phyloP scores from a whole-genome alignment of 31 red algal genomes.

The Endocladia muricata region DNA sequence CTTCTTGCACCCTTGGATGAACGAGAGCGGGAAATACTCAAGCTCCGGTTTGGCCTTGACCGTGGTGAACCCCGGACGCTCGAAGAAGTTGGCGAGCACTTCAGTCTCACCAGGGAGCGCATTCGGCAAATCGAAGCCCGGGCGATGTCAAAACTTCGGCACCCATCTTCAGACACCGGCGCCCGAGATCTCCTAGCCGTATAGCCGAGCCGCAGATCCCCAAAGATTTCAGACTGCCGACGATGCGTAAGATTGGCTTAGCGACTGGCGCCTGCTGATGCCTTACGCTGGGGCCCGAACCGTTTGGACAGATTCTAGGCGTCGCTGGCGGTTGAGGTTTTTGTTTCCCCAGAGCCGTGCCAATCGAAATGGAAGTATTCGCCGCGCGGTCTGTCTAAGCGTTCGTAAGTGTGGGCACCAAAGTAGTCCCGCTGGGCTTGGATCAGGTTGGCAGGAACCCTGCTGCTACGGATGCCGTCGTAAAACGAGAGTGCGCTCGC shows the following conservation, averaged over 20 bases:
- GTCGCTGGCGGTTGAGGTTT: too few relatives aligned
- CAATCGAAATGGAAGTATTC: background rate
- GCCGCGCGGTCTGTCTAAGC: conserved; percentile 23
- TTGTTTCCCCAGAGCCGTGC: too few relatives aligned
- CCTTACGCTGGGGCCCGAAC: too few relatives aligned
- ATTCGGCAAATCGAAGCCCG: conserved; percentile 90
- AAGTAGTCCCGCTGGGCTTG: conserved; percentile 79
- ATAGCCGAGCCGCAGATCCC: too few relatives aligned
- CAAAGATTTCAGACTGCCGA: too few relatives aligned
- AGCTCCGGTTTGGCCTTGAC: conserved; percentile 91
- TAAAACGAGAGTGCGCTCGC: conserved; percentile 47
- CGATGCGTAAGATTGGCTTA: too few relatives aligned
- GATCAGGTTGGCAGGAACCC: conserved; percentile 50
- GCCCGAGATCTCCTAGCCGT: too few relatives aligned
- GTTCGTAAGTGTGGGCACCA: conserved; percentile 69
- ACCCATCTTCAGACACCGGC: too few relatives aligned
- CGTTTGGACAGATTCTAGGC: too few relatives aligned
- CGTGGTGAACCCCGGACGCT: conserved; percentile 83
- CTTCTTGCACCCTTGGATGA: conserved; percentile 63
- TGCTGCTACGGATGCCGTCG: conserved; percentile 57
- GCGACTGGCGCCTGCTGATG: too few relatives aligned
- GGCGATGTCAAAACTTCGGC: conserved; percentile 84
- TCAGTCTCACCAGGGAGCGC: conserved; percentile 81
- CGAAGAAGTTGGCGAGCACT: conserved; percentile 85
- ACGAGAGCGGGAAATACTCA: conserved; percentile 80